Conservation (phyloP, 176 grass and related monocot genomes). For the Leersia perrieri region DNA sequence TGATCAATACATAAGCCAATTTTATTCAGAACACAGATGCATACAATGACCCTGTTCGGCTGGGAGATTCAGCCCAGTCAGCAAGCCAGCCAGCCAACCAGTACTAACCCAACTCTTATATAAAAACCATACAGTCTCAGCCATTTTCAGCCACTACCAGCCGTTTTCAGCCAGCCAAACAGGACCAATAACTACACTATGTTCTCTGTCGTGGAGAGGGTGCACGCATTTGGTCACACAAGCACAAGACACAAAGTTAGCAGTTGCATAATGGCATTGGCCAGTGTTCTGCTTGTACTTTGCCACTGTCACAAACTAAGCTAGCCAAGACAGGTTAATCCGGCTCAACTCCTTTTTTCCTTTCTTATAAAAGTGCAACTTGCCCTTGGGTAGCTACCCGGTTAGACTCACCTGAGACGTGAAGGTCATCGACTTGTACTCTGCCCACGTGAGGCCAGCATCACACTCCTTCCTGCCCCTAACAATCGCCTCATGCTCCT, state of each 20-base stretch:
- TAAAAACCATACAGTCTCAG: too few species aligned
- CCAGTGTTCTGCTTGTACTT: neutral
- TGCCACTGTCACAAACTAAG: neutral
- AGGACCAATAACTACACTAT: slow-evolving; percentile 10
- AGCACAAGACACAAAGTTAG: slow-evolving; percentile 9
- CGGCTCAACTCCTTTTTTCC: neutral
- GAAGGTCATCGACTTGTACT: slow-evolving; percentile 88
- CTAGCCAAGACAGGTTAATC: neutral
- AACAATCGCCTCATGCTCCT: slow-evolving; percentile 73
- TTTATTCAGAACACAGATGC: neutral
- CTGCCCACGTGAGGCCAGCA: slow-evolving; percentile 68
- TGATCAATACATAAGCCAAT: neutral
- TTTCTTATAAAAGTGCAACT: slow-evolving; percentile 18
- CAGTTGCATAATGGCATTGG: slow-evolving; percentile 19
- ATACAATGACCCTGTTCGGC: too few species aligned
- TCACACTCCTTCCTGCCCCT: slow-evolving; percentile 52
- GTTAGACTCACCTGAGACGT: slow-evolving; percentile 72
- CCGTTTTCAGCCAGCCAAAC: too few species aligned
- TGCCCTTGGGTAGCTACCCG: neutral
- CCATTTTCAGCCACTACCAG: too few species aligned
- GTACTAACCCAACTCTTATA: too few species aligned
- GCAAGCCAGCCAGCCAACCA: too few species aligned
- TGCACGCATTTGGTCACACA: neutral
- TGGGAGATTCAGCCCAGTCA: too few species aligned
- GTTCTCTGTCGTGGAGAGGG: slow-evolving; percentile 3